Evolutionary conservation across 352 stramenopile genomes (phyloP).

Genomic region (Globisporangium canariense): DNA sequence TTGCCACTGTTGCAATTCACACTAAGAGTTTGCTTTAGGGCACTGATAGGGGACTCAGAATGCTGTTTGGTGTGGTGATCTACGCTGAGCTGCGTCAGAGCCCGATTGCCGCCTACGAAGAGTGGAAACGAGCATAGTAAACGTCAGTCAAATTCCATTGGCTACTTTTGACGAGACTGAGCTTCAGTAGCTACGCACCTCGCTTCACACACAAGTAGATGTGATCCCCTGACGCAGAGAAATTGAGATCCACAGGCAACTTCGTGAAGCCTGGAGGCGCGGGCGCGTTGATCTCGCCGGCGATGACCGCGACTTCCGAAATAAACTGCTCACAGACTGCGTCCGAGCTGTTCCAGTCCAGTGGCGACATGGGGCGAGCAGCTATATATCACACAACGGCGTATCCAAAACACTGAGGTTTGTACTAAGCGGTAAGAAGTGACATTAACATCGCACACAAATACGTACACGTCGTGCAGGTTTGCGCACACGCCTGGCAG

Average conservation of each 20-base stretch:
- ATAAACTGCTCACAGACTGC: slow-evolving; percentile 45
- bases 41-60: not conserved
- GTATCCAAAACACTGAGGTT: not conserved
- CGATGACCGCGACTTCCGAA: slow-evolving; percentile 56
- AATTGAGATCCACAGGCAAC: slow-evolving; percentile 57
- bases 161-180: too few species aligned
- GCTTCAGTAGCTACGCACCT: slow-evolving; percentile 19
- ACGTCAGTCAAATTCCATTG: not conserved
- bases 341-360: slow-evolving; percentile 40
- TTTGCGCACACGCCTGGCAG: slow-evolving; percentile 59
- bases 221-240: slow-evolving; percentile 57
- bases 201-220: slow-evolving; percentile 71
- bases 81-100: slow-evolving; percentile 37
- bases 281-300: slow-evolving; percentile 47
- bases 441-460: not conserved
- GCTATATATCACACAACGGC: slow-evolving; percentile 18
- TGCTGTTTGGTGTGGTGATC: not conserved
- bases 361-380: slow-evolving; percentile 34
- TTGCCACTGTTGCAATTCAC: slow-evolving; percentile 33
- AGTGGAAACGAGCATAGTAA: not conserved
- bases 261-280: slow-evolving; percentile 52
- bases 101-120: slow-evolving; percentile 16
- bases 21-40: slow-evolving; percentile 3
- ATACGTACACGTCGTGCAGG: slow-evolving; percentile 54
- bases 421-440: not conserved